These are phyloP conservation scores for Mortierella sp. DNA, from an alignment of 371 early-diverging fungal species.

Conservation along the genomic window DNA sequence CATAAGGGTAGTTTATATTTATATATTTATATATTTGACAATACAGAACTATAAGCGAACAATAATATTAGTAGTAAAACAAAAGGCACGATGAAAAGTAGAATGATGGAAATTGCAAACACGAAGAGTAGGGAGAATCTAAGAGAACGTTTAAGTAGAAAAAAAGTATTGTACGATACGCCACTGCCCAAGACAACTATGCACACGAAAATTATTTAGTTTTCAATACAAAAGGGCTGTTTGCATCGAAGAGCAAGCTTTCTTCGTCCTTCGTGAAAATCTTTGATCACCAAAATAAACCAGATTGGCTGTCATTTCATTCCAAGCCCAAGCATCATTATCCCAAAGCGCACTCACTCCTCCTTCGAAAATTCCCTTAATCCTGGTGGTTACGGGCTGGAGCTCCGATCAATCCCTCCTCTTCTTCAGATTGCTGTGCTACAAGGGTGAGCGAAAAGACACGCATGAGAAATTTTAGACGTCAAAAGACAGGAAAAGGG, in stretches of 20 bases:
- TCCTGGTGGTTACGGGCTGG: constrained; percentile 44
- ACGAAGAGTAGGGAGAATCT: constrained; percentile 1
- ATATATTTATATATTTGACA: not conserved
- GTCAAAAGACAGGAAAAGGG: constrained; percentile 25
- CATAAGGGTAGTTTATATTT: too few species aligned
- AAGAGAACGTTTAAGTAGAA: not conserved
- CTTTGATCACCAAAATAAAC: not conserved
- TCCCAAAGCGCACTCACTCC: not conserved
- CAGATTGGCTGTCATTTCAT: not conserved
- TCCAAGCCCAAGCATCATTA: not conserved
- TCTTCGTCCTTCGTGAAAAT: not conserved
- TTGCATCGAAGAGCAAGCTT: not conserved
- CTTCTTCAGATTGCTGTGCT: constrained; percentile 59
- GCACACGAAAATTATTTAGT: too few species aligned
- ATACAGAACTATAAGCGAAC: not conserved
- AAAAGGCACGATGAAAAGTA: constrained; percentile 1
- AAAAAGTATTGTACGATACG: not conserved
- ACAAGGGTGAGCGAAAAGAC: constrained; percentile 39
- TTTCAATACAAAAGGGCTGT: not conserved
- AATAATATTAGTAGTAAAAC: not conserved
- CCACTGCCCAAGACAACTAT: not conserved
- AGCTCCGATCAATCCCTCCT: constrained; percentile 51
- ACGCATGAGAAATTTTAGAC: constrained; percentile 56
- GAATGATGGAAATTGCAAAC: not conserved
- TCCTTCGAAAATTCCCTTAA: constrained; percentile 13